Evolutionary conservation across 176 grass and related monocot species (phyloP).

Genomic region (Triticum aestivum): DNA sequence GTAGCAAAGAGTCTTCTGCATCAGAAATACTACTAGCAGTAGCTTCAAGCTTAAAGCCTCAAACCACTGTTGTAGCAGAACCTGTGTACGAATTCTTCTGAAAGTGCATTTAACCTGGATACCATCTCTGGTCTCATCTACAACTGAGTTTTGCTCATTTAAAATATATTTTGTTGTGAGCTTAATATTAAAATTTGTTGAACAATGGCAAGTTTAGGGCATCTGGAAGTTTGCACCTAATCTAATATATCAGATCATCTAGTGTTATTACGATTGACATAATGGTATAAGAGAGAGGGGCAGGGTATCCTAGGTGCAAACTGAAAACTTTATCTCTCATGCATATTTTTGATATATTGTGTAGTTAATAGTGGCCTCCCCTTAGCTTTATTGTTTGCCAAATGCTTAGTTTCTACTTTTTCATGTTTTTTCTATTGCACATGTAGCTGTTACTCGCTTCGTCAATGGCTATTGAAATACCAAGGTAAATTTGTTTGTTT

Average conservation of each 20-base stretch:
- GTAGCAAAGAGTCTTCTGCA: no score
- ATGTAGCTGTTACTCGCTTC: neutral
- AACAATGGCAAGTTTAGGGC: neutral
- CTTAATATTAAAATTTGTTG: neutral
- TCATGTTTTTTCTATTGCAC: neutral
- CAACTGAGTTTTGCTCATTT: neutral
- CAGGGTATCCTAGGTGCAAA: neutral
- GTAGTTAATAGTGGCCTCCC: neutral
- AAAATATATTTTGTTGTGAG: neutral
- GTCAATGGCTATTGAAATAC: neutral
- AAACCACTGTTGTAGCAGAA: neutral
- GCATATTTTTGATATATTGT: neutral
- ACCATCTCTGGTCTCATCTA: neutral
- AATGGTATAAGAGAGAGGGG: neutral
- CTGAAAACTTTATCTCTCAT: neutral
- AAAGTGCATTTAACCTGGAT: neutral
- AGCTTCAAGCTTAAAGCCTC: no score
- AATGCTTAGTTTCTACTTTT: neutral
- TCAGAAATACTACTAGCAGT: no score
- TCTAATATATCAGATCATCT: neutral
- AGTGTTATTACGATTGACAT: neutral
- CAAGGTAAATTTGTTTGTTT: slow-evolving; percentile 5
- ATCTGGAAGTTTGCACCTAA: neutral
- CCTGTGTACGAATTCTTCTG: neutral
- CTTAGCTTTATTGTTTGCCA: neutral